Percentiles rank a stretch among this genome's conserved stretches.
These are phyloP conservation scores for Boletellus deceptivus DNA, from an alignment of 1,284 basidiomycete species.

Conservation along the genomic window DNA sequence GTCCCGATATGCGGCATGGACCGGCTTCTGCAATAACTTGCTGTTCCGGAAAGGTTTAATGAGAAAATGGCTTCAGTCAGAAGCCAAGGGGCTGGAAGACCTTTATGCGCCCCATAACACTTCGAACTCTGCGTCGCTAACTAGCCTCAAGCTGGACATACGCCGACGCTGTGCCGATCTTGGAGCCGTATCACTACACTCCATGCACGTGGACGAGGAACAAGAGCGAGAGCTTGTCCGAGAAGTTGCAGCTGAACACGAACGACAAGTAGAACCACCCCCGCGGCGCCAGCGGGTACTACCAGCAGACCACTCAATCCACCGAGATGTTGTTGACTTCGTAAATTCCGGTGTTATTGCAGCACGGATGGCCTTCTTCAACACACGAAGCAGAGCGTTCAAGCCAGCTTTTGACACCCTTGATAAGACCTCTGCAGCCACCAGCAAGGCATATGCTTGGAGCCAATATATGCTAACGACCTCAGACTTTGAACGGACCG, in stretches of 20 bases:
- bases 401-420: conserved; percentile 12
- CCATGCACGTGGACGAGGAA: conserved; percentile 41
- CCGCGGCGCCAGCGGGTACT: conserved; percentile 11
- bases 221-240: conserved; percentile 49
- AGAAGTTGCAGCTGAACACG: conserved; percentile 43
- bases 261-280: conserved; percentile 40
- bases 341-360: conserved; percentile 23
- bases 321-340: conserved; percentile 24
- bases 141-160: conserved; percentile 23
- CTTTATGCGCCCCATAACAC: conserved; percentile 31
- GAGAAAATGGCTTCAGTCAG: conserved; percentile 38
- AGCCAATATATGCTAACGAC: too few relatives aligned
- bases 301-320: conserved; percentile 25
- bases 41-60: conserved; percentile 18
- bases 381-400: conserved; percentile 1
- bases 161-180: conserved; percentile 30
- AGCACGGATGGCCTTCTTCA: not conserved
- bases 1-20: conserved; percentile 36
- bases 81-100: conserved; percentile 39
- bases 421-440: too few relatives aligned
- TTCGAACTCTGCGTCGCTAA: not conserved
- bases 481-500: too few relatives aligned
- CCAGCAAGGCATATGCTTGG: too few relatives aligned
- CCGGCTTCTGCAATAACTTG: conserved; percentile 10
- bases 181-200: conserved; percentile 19